phyloP scores from a whole-genome alignment of 106 monocot genomes.

The Amphibolis antarctica region DNA sequence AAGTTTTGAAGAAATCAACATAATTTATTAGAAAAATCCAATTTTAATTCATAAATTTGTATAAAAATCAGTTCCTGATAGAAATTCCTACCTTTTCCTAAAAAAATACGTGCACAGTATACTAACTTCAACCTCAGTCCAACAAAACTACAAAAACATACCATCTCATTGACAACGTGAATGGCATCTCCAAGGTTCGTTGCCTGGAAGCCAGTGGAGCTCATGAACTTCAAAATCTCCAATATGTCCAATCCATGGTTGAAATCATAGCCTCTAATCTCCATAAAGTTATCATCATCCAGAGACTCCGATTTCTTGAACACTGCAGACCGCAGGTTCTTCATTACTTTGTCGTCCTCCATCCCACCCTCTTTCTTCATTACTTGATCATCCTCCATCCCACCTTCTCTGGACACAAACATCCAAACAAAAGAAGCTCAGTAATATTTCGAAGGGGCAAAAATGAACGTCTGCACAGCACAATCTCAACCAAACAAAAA shows the following conservation, averaged over 20 bases:
- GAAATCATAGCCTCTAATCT: constrained; percentile 84
- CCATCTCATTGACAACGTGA: constrained; percentile 74
- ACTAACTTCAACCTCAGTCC: not conserved
- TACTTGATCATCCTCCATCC: constrained; percentile 11
- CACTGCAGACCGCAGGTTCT: constrained; percentile 49
- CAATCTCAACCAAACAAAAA: too few relatives aligned
- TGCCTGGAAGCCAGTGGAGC: constrained; percentile 83
- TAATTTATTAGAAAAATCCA: not conserved
- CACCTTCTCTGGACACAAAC: not conserved
- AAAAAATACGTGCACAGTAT: not conserved
- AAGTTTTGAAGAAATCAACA: not conserved
- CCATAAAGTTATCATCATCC: constrained; percentile 32
- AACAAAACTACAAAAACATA: constrained; percentile 7
- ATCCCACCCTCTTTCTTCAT: constrained; percentile 20
- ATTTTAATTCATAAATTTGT: too few relatives aligned
- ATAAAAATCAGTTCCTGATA: too few relatives aligned
- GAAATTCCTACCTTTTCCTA: too few relatives aligned
- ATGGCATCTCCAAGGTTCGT: constrained; percentile 91
- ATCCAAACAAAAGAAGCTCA: too few relatives aligned
- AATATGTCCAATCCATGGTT: constrained; percentile 47
- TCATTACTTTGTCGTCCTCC: constrained; percentile 24
- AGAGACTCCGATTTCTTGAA: constrained; percentile 73
- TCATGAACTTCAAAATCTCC: constrained; percentile 48
- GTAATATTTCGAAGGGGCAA: too few relatives aligned
- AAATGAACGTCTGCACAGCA: too few relatives aligned